These are phyloP conservation scores for Bipolaris zeicola DNA, from an alignment of 2,329 filamentous ascomycete species.

Conservation along the genomic window DNA sequence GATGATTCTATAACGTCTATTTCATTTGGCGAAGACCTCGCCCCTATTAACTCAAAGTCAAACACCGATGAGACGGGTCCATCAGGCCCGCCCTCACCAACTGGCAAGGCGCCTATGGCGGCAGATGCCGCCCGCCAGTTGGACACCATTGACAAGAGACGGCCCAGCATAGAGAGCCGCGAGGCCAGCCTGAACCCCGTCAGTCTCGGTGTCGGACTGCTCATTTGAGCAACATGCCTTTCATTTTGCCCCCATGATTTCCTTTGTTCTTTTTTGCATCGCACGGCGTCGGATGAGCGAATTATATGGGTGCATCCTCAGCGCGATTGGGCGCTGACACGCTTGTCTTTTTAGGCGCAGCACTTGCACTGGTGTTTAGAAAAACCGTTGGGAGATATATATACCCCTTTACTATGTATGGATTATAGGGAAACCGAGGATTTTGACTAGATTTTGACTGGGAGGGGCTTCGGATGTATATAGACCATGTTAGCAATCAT, in stretches of 20 bases:
- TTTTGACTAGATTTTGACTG: background rate
- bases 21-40: conserved; percentile 41
- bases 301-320: background rate
- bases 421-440: background rate
- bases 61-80: conserved; percentile 24
- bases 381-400: background rate
- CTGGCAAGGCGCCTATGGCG: conserved; percentile 29
- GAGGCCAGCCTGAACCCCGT: conserved; percentile 30
- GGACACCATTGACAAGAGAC: conserved; percentile 26
- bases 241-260: background rate
- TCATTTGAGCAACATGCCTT: conserved; percentile 25
- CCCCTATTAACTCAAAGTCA: conserved; percentile 31
- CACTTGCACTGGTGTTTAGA: background rate
- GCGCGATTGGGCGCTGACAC: background rate
- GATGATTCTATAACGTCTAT: conserved; percentile 43
- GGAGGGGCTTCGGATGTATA: background rate
- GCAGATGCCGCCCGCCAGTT: conserved; percentile 30
- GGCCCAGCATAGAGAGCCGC: conserved; percentile 26
- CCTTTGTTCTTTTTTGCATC: background rate
- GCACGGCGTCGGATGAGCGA: background rate
- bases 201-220: conserved; percentile 26
- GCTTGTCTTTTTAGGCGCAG: background rate
- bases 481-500: background rate
- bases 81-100: conserved; percentile 38
- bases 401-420: conserved; percentile 10